Percentiles rank a stretch among this genome's conserved stretches.
Conservation (phyloP, 331 rosid genomes). For the Acacia pycnantha region DNA sequence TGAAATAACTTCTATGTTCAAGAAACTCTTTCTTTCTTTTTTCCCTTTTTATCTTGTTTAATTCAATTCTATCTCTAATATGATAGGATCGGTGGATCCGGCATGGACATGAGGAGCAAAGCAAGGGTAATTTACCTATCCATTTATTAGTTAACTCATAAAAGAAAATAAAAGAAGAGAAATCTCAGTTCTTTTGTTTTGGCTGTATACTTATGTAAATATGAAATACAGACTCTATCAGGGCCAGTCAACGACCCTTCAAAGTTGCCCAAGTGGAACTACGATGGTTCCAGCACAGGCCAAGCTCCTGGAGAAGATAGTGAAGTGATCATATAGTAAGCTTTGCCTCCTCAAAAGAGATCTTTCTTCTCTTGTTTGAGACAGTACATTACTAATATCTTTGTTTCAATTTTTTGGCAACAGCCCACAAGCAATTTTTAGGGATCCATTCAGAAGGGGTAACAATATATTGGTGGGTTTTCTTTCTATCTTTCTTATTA, state of each 20-base stretch:
- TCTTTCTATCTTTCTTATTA: not conserved
- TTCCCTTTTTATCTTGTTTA: not conserved
- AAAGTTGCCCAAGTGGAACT: slow-evolving; percentile 88
- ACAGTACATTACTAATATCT: not conserved
- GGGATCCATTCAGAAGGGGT: not conserved
- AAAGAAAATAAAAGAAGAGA: not conserved
- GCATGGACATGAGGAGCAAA: slow-evolving; percentile 85
- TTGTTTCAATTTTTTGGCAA: not conserved
- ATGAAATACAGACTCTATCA: slow-evolving; percentile 61
- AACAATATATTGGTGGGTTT: not conserved
- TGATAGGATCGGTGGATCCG: slow-evolving; percentile 91
- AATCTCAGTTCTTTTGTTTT: not conserved
- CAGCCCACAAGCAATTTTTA: slow-evolving; percentile 86
- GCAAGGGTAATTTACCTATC: slow-evolving; percentile 61
- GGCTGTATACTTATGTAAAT: not conserved
- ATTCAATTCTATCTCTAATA: not conserved
- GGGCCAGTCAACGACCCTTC: slow-evolving; percentile 72
- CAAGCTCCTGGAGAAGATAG: slow-evolving; percentile 95
- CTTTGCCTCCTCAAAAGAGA: not conserved
- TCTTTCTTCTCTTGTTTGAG: not conserved
- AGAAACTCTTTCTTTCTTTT: not conserved
- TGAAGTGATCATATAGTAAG: slow-evolving; percentile 86
- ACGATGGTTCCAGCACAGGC: slow-evolving; percentile 93
- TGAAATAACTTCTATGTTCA: not conserved
- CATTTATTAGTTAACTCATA: not conserved